Percentiles rank a stretch among this genome's conserved stretches.
Evolutionary conservation across 208 protist genomes (phyloP).

Genomic region (Wallacemonas sp.): DNA sequence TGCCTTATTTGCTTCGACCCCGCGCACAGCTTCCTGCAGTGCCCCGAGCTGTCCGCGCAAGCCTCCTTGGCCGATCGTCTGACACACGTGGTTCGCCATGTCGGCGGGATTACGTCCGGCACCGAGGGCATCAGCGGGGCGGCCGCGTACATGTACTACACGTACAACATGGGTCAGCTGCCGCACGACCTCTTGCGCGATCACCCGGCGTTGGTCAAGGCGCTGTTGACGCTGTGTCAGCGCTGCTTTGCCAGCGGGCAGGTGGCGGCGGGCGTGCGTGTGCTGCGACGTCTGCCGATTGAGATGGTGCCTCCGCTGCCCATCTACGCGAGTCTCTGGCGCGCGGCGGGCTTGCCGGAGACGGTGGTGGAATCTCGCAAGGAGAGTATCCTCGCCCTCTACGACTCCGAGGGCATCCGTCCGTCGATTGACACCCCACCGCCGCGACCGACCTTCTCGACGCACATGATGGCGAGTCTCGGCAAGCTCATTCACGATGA

Average conservation of each 20-base stretch:
- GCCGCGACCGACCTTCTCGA: conserved; percentile 53
- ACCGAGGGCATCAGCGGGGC: conserved; percentile 62
- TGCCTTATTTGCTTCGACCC: conserved; percentile 76
- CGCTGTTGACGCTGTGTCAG: conserved; percentile 36
- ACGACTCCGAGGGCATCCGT: conserved; percentile 53
- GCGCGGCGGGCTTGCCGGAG: conserved; percentile 60
- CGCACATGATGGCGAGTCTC: conserved; percentile 52
- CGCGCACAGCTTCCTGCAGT: conserved; percentile 62
- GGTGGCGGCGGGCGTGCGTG: conserved; percentile 51
- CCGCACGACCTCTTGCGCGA: conserved; percentile 50
- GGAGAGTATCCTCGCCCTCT: conserved; percentile 49
- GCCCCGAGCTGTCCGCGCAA: conserved; percentile 62
- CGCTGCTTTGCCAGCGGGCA: conserved; percentile 37
- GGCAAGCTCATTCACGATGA: conserved; percentile 66
- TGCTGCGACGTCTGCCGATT: conserved; percentile 71
- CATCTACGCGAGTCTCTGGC: conserved; percentile 63
- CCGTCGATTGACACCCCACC: conserved; percentile 49
- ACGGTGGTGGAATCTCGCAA: conserved; percentile 39
- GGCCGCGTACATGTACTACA: conserved; percentile 72
- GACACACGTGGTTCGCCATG: conserved; percentile 41
- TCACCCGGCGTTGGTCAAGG: conserved; percentile 37
- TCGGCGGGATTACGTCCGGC: conserved; percentile 55
- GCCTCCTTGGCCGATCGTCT: conserved; percentile 44
- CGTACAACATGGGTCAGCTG: conserved; percentile 70
- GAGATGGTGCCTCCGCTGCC: conserved; percentile 52